phyloP scores from a whole-genome alignment of 2,329 filamentous ascomycete genomes.

The Trichoderma harzianum region DNA sequence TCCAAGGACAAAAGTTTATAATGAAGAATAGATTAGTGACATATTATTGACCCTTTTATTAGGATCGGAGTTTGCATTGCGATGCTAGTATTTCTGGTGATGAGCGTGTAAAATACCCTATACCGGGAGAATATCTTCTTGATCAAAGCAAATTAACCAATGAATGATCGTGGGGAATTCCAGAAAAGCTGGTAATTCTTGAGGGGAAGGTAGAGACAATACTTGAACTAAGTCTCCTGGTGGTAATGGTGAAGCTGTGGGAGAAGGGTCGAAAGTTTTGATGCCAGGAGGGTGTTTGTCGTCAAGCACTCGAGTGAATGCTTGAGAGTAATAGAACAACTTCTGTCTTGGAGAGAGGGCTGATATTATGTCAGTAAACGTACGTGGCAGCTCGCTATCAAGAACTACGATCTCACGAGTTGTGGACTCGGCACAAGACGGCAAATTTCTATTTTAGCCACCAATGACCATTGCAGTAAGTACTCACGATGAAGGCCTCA shows the following conservation, averaged over 20 bases:
- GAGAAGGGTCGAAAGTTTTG: background rate
- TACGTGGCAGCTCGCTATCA: background rate
- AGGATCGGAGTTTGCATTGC: background rate
- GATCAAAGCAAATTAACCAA: background rate
- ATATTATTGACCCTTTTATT: background rate
- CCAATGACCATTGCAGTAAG: background rate
- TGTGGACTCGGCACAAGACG: background rate
- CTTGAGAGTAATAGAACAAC: background rate
- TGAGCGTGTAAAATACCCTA: background rate
- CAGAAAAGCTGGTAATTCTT: background rate
- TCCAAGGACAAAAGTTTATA: background rate
- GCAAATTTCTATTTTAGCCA: background rate
- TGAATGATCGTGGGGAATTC: background rate
- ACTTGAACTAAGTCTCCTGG: background rate
- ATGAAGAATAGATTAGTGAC: background rate
- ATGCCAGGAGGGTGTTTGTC: background rate
- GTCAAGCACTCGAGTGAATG: background rate
- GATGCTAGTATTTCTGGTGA: background rate
- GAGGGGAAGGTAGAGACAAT: background rate
- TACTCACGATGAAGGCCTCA: background rate
- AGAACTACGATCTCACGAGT: background rate
- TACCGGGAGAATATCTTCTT: background rate
- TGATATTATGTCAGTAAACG: background rate
- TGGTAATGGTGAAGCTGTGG: background rate
- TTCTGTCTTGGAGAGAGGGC: background rate